Evolutionary conservation across 1,284 basidiomycete species (phyloP).

Genomic region (Gomphus bonarii): DNA sequence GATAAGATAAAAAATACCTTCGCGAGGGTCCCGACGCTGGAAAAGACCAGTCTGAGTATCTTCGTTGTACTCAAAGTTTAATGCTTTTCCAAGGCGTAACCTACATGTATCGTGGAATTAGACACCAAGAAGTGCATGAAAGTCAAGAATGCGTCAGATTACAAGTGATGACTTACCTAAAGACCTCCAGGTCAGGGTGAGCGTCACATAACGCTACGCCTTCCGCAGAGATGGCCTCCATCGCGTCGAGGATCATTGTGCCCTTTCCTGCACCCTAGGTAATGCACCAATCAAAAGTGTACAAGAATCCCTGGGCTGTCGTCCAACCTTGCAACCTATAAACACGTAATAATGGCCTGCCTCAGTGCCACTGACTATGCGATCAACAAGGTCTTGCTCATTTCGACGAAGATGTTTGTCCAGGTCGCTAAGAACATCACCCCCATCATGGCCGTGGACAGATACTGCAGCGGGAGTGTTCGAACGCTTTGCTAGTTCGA

Average conservation of each 20-base stretch:
- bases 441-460: slow-evolving; percentile 12
- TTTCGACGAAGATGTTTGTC: slow-evolving; percentile 50
- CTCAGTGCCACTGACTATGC: slow-evolving; percentile 65
- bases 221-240: slow-evolving; percentile 65
- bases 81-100: slow-evolving; percentile 68
- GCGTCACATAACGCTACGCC: slow-evolving; percentile 46
- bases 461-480: slow-evolving; percentile 23
- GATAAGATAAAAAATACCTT: slow-evolving; percentile 33
- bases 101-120: slow-evolving; percentile 22
- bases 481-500: slow-evolving; percentile 48
- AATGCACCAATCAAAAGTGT: not conserved
- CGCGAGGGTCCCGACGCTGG: slow-evolving; percentile 72
- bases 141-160: not conserved
- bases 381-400: slow-evolving; percentile 69
- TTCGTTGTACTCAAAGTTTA: slow-evolving; percentile 74
- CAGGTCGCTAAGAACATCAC: slow-evolving; percentile 18
- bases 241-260: slow-evolving; percentile 74
- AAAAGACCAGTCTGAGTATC: slow-evolving; percentile 72
- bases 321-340: slow-evolving; percentile 60
- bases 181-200: slow-evolving; percentile 62
- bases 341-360: slow-evolving; percentile 67
- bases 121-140: no score
- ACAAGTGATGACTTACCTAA: slow-evolving; percentile 22
- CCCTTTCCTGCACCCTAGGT: slow-evolving; percentile 55
- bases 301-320: not conserved